Evolutionary conservation across 2,329 filamentous ascomycete genomes (phyloP), one percentile per base, ranked within the genome.

Genomic region (Cladobotryum mycophilum): DNA sequence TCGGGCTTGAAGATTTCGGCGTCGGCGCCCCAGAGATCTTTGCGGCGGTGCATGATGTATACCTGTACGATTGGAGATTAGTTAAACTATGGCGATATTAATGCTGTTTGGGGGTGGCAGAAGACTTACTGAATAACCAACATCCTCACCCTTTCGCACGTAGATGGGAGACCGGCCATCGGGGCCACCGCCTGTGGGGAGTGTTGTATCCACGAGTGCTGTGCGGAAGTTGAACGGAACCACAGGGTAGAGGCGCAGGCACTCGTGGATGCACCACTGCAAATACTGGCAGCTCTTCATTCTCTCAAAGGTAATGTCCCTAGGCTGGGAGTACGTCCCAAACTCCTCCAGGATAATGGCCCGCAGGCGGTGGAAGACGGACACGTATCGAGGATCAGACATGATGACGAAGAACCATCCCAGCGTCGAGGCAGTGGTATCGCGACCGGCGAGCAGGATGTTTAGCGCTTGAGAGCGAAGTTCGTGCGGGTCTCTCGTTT

Each of bases 341-440:
- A 90, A 76, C 0, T 67, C 58, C 2, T 63, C 58, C 22, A 77
- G 41, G 8, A 76, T 56, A 35, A 68, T 64, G 14, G 61, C 53
- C 7, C 74, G 69, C 22, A 81, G 64, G 49, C 71, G 74, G 9
- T 61, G 54, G 56, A 69, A 76, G 36, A 74, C 63, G 0, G 55
- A 55, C 1, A 64, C 67, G 52, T 76, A 61, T 5, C 43, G 45
- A 6, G 49, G 42, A 25, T 69, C 66, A 1, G 72, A 63, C 13
- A 78, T 59, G n/a, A 64, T 61, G 52, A 68, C 67, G 47, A 78
- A 71, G 14, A 71, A 61, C 72, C 74, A 79, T 9, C 73, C 70
- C 2, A 81, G 64, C 3, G 78, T 65, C 9, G 65, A 68, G 2
- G 75, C 76, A 0, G 77, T 81, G 1, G 77, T 80, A 57, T 81